phyloP scores from a whole-genome alignment of 1,284 basidiomycete species.

The Coriolopsis trogii region DNA sequence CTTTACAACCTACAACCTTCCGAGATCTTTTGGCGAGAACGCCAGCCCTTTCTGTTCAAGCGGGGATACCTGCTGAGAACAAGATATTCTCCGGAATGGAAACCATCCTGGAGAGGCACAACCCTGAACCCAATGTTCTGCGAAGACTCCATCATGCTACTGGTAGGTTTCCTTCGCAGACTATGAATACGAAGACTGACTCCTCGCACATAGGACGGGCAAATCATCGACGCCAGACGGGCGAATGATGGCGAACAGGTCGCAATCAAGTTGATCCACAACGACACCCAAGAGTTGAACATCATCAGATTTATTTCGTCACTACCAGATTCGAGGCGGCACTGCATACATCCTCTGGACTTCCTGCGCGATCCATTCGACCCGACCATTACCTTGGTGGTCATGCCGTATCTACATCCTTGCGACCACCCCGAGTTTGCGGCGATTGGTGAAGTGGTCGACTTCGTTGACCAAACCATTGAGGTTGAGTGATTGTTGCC shows the following conservation, averaged over 20 bases:
- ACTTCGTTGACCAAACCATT: slow-evolving; percentile 31
- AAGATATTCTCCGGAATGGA: slow-evolving; percentile 6
- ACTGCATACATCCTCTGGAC: slow-evolving; percentile 24
- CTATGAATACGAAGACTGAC: background rate
- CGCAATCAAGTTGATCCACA: slow-evolving; percentile 22
- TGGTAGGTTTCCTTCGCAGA: background rate
- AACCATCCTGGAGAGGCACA: slow-evolving; percentile 9
- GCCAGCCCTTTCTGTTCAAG: background rate
- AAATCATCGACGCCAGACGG: slow-evolving; percentile 28
- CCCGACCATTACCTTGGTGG: slow-evolving; percentile 15
- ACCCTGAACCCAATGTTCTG: slow-evolving; percentile 5
- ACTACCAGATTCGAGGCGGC: slow-evolving; percentile 10
- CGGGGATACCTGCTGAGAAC: slow-evolving; percentile 5
- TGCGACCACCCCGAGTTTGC: slow-evolving; percentile 27
- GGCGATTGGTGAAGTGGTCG: slow-evolving; percentile 29
- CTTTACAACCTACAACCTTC: background rate
- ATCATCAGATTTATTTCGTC: slow-evolving; percentile 16
- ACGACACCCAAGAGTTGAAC: slow-evolving; percentile 8
- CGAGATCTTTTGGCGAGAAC: slow-evolving; percentile 8
- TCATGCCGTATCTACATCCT: slow-evolving; percentile 30
- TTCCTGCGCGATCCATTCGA: slow-evolving; percentile 21
- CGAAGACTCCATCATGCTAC: slow-evolving; percentile 8
- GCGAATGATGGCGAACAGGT: slow-evolving; percentile 20
- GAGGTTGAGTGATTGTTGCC: slow-evolving; percentile 33
- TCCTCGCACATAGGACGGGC: slow-evolving; percentile 2